phyloP scores from a whole-genome alignment of 495 filamentous ascomycete genomes.

The Daldinia grandis region DNA sequence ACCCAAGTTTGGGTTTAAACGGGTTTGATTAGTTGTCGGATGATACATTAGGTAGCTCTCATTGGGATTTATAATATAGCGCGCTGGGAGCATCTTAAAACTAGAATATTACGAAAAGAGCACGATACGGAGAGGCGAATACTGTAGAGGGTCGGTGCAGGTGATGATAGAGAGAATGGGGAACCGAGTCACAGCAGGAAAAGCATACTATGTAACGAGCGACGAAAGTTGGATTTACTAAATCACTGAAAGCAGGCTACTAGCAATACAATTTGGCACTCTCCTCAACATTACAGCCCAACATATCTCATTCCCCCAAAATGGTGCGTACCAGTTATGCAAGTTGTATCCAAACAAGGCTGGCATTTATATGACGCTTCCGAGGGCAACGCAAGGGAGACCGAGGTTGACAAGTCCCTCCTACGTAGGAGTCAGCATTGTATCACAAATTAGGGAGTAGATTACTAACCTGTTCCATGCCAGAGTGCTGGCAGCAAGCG shows the following conservation, averaged over 20 bases:
- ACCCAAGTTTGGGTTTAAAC: conserved; percentile 1
- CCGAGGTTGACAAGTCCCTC: conserved; percentile 55
- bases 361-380: conserved; percentile 58
- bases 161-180: background rate
- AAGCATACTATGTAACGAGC: conserved; percentile 32
- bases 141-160: no score
- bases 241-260: conserved; percentile 42
- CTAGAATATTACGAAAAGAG: background rate
- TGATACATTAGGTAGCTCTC: background rate
- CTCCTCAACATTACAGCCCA: conserved; percentile 44
- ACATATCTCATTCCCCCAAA: conserved; percentile 42
- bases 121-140: background rate
- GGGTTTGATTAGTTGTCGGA: background rate
- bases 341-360: conserved; percentile 21
- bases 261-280: conserved; percentile 42
- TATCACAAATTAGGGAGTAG: background rate
- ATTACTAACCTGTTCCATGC: conserved; percentile 49
- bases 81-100: background rate
- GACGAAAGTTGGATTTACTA: conserved; percentile 46
- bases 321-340: conserved; percentile 40
- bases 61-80: background rate
- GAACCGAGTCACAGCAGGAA: background rate
- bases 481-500: conserved; percentile 60
- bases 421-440: conserved; percentile 39
- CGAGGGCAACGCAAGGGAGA: conserved; percentile 62